phyloP scores from a whole-genome alignment of 192 early-diverging fungal genomes.

The Oehlia diaphana region DNA sequence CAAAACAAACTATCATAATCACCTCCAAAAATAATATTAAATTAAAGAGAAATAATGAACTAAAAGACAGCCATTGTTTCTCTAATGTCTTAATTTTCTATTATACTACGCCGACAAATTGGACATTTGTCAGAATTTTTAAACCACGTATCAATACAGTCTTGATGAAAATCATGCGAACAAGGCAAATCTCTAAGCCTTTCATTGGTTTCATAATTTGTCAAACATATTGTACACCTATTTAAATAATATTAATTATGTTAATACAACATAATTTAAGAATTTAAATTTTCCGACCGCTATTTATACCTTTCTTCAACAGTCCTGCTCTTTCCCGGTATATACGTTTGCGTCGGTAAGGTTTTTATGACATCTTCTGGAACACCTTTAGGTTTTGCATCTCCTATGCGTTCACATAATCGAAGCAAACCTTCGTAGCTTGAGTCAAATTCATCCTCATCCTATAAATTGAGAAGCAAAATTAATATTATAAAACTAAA shows the following conservation, averaged over 20 bases:
- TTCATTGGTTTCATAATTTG: constrained; percentile 52
- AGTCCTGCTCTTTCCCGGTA: neutral
- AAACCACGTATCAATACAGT: constrained; percentile 56
- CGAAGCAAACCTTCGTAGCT: constrained; percentile 37
- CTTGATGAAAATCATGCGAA: constrained; percentile 53
- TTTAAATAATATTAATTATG: neutral
- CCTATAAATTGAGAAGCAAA: constrained; percentile 6
- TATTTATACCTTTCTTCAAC: constrained; percentile 18
- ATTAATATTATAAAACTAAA: neutral
- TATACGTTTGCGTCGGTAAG: constrained; percentile 16
- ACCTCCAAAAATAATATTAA: neutral
- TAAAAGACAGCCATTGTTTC: neutral
- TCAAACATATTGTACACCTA: constrained; percentile 52
- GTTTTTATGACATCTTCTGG: constrained; percentile 22
- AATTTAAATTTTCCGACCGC: neutral
- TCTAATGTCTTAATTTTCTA: neutral
- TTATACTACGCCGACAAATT: constrained; percentile 39
- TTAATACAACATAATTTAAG: neutral
- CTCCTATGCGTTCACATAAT: constrained; percentile 36
- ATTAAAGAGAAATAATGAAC: neutral
- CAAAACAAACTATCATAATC: neutral
- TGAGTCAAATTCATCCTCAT: constrained; percentile 40
- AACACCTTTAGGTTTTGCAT: constrained; percentile 39
- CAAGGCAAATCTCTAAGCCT: constrained; percentile 49
- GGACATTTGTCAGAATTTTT: constrained; percentile 54